Evolutionary conservation across 495 filamentous ascomycete species (phyloP).

Genomic region (Daldinia grandis): DNA sequence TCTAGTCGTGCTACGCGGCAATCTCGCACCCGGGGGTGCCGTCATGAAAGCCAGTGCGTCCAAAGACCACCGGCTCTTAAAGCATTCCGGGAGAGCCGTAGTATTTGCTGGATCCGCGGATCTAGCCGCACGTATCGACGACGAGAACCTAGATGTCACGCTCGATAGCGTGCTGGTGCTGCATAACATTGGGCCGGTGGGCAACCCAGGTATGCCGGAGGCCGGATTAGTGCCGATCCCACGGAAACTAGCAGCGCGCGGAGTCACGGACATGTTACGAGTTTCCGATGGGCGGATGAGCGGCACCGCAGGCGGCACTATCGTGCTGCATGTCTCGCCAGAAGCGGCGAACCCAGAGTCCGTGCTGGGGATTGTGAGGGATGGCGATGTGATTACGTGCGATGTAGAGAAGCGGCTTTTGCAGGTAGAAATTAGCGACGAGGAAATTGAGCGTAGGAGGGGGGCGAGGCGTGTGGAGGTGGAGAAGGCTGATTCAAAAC

Average conservation of each 20-base stretch:
- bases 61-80: slow-evolving; percentile 59
- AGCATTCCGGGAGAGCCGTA: slow-evolving; percentile 63
- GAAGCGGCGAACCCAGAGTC: slow-evolving; percentile 65
- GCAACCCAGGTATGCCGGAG: slow-evolving; percentile 75
- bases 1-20: slow-evolving; percentile 63
- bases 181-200: slow-evolving; percentile 69
- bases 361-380: slow-evolving; percentile 67
- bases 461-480: slow-evolving; percentile 45
- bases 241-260: slow-evolving; percentile 64
- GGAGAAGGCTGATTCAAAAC: slow-evolving; percentile 14
- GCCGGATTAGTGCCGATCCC: slow-evolving; percentile 72
- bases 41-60: slow-evolving; percentile 71
- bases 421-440: slow-evolving; percentile 58
- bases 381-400: slow-evolving; percentile 65
- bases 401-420: slow-evolving; percentile 59
- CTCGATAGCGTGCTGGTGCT: slow-evolving; percentile 66
- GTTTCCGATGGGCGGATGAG: slow-evolving; percentile 74
- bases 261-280: slow-evolving; percentile 71
- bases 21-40: slow-evolving; percentile 63
- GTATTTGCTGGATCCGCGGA: slow-evolving; percentile 67
- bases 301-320: slow-evolving; percentile 73
- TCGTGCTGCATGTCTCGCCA: slow-evolving; percentile 71
- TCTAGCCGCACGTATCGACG: slow-evolving; percentile 66
- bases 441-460: slow-evolving; percentile 55
- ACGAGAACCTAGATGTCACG: slow-evolving; percentile 60